Evolutionary conservation across 352 stramenopile genomes (phyloP), one percentile per base, ranked within the genome.

Genomic region (Phytophthora kernoviae): DNA sequence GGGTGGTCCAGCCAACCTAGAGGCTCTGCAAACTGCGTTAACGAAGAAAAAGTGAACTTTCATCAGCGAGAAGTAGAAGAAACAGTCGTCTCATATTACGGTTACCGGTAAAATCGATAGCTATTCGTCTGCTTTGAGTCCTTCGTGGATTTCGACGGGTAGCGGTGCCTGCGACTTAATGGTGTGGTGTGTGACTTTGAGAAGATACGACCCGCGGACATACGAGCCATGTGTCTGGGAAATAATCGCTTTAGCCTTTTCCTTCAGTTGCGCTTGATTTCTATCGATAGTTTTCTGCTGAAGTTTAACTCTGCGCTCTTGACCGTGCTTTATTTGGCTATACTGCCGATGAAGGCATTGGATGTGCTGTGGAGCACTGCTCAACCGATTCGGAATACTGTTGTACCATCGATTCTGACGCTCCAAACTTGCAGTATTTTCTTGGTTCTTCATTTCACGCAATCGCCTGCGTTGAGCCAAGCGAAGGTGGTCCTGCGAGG

Each of bases 1-100:
- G 84, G 84, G 82, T 15, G 84, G 84, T 7, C 81, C 82, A n/a
- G 73, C 79, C 14, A 94, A 94, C 53, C 59, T 91, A 9, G 63
- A 78, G n/a, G 84, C 84, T 0, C 65, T 94, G 4, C 72, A 88
- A 43, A 60, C 54, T 34, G 68, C 74, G 42, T 42, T 88, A 4
- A 73, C 66, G 14, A 77, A 75, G 24, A 54, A 47, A 17, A 69
- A 54, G 24, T 67, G 43, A 46, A 36, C n/a, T n/a, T n/a, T n/a
- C n/a, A n/a, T n/a, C n/a, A n/a, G n/a, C n/a, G n/a, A n/a, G 21
- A 46, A 46, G 15, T 46, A 49, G 11, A 20, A 32, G 5, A 41
- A 41, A 41, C n/a, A n/a, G n/a, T n/a, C n/a, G n/a, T n/a, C n/a
- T n/a, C n/a, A n/a, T n/a, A n/a, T n/a, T n/a, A n/a, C n/a, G n/a